Conservation (phyloP, 768 basidiomycete species). For the Leccinum aurantiacum region DNA sequence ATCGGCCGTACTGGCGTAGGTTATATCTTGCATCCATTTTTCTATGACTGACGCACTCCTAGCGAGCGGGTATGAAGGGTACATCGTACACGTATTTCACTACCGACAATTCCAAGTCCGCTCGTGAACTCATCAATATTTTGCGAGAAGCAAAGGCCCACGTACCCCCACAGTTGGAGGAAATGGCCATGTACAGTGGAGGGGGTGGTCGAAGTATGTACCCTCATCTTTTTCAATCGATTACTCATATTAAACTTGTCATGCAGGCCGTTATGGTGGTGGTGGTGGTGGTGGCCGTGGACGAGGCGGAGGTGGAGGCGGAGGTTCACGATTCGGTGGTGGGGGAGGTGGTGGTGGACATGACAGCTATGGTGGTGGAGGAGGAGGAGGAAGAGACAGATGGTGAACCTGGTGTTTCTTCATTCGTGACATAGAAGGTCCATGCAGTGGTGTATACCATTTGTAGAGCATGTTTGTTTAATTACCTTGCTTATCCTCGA, state of each 20-base stretch:
- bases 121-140: conserved; percentile 87
- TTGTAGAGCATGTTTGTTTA: conserved; percentile 15
- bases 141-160: conserved; percentile 83
- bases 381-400: conserved; percentile 21
- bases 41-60: conserved; percentile 17
- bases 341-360: conserved; percentile 28
- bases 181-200: conserved; percentile 87
- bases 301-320: conserved; percentile 24
- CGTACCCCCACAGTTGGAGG: conserved; percentile 86
- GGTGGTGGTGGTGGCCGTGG: conserved; percentile 27
- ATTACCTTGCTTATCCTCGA: background rate
- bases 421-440: conserved; percentile 22
- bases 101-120: conserved; percentile 92
- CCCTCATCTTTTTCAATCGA: background rate
- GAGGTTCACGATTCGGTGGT: conserved; percentile 24
- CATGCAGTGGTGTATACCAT: conserved; percentile 26
- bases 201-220: conserved; percentile 70
- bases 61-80: conserved; percentile 92
- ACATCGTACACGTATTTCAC: conserved; percentile 96
- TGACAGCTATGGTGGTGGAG: conserved; percentile 19
- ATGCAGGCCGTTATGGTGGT: conserved; percentile 58
- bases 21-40: conserved; percentile 19
- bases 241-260: background rate
- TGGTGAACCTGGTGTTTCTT: conserved; percentile 19
- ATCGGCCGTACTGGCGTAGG: conserved; percentile 94